Percentiles rank a stretch among this genome's conserved stretches.
These are phyloP conservation scores for Clonostachys rhizophaga DNA, from an alignment of 2,329 filamentous ascomycete species.

Conservation along the genomic window DNA sequence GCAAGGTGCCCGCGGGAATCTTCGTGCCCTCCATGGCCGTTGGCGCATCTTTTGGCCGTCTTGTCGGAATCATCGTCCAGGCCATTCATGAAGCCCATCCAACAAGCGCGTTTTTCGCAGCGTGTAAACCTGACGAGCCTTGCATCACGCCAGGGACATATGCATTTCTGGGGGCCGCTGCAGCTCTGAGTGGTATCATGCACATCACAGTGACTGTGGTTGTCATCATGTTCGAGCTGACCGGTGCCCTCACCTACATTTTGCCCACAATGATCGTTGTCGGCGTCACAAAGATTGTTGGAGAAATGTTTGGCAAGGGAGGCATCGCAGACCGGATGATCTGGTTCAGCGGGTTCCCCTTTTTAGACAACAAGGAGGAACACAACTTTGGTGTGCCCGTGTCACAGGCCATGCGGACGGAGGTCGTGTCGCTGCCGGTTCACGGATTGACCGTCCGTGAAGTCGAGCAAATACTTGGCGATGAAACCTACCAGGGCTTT, in stretches of 20 bases:
- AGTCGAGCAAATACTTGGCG: conserved; percentile 69
- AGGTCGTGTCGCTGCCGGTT: conserved; percentile 69
- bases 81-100: conserved; percentile 82
- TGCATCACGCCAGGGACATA: conserved; percentile 98
- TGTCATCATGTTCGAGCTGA: conserved; percentile 99
- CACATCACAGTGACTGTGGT: conserved; percentile 95
- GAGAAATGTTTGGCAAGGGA: conserved; percentile 87
- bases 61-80: conserved; percentile 92
- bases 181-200: conserved; percentile 94
- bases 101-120: conserved; percentile 75
- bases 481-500: conserved; percentile 87
- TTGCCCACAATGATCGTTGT: conserved; percentile 98
- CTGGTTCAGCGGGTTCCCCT: conserved; percentile 96
- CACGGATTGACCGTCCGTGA: conserved; percentile 71
- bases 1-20: conserved; percentile 95
- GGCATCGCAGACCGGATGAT: conserved; percentile 98
- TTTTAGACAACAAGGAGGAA: conserved; percentile 95
- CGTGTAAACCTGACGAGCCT: conserved; percentile 84
- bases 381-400: conserved; percentile 95
- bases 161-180: conserved; percentile 88
- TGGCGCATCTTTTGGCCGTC: conserved; percentile 87
- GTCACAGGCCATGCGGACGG: conserved; percentile 79
- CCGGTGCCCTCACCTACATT: conserved; percentile 95
- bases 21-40: conserved; percentile 99
- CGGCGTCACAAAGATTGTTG: conserved; percentile 90